A percentile compares a stretch with the other conserved stretches of the same genome.
phyloP scores from a whole-genome alignment of 768 basidiomycete genomes.

The Butyriboletus loyo region DNA sequence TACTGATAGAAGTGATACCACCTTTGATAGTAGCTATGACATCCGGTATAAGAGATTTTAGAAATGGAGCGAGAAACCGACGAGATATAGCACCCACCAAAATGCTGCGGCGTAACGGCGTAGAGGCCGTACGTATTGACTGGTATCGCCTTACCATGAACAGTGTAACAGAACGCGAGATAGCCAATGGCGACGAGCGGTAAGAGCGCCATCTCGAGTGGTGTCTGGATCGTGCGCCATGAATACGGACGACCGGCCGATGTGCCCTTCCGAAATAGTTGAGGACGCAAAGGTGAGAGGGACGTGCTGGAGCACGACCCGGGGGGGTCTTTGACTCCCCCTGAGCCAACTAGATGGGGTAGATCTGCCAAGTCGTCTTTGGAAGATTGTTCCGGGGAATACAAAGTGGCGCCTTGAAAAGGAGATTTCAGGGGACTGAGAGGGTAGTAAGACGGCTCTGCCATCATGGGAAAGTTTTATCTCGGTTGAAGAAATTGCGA shows the following conservation, averaged over 20 bases:
- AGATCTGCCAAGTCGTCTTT: background rate
- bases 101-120: slow-evolving; percentile 15
- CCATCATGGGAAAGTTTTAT: slow-evolving; percentile 4
- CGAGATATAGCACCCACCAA: slow-evolving; percentile 9
- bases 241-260: background rate
- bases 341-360: background rate
- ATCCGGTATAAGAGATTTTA: background rate
- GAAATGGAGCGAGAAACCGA: background rate
- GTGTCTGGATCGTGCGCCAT: slow-evolving; percentile 10
- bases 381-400: background rate
- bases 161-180: slow-evolving; percentile 28
- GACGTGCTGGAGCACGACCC: slow-evolving; percentile 1
- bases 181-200: slow-evolving; percentile 28
- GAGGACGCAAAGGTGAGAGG: slow-evolving; percentile 7
- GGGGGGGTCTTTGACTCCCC: background rate
- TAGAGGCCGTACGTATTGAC: slow-evolving; percentile 25
- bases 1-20: slow-evolving; percentile 26
- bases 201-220: slow-evolving; percentile 19
- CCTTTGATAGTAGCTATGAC: slow-evolving; percentile 26
- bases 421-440: slow-evolving; percentile 9
- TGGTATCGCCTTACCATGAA: slow-evolving; percentile 22
- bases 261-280: background rate
- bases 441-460: slow-evolving; percentile 20
- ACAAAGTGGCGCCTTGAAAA: background rate
- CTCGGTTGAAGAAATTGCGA: background rate